Percentiles rank a stretch among this genome's conserved stretches.
Evolutionary conservation across 139 green algal species (phyloP).

Genomic region (Volvox reticuliferus): DNA sequence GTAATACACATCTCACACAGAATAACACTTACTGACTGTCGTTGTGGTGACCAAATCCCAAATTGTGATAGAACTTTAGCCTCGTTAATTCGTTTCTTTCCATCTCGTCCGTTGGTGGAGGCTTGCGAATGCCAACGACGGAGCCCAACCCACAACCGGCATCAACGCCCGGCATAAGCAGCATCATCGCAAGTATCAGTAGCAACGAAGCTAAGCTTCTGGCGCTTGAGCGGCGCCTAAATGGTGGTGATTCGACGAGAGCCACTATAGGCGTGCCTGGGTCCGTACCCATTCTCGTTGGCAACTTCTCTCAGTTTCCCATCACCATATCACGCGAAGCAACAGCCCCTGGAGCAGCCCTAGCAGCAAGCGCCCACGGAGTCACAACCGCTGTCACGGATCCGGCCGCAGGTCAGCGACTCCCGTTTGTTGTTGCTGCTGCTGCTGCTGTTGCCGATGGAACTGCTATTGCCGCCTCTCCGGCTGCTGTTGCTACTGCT

Average conservation of each 20-base stretch:
- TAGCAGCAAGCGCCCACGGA: background rate
- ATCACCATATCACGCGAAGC: background rate
- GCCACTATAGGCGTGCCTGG: background rate
- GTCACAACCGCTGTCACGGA: background rate
- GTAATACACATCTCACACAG: too few species aligned
- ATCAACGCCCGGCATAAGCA: background rate
- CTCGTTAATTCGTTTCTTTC: too few species aligned
- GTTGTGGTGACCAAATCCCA: too few species aligned
- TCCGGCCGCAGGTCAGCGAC: background rate
- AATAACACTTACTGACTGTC: too few species aligned
- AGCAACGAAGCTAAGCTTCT: conserved; percentile 43
- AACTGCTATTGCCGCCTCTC: too few species aligned
- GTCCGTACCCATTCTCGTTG: background rate
- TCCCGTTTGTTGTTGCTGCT: background rate
- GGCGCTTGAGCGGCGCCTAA: conserved; percentile 23
- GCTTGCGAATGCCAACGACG: background rate
- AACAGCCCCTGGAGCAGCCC: background rate
- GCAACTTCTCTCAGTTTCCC: conserved; percentile 13
- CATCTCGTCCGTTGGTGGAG: too few species aligned
- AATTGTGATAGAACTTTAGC: too few species aligned
- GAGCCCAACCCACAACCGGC: background rate
- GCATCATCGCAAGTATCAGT: background rate
- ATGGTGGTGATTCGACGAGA: background rate
- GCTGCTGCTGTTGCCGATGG: background rate
- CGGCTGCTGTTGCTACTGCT: too few species aligned